Conservation (phyloP, 139 green algal genomes). For the Volvox africanus region DNA sequence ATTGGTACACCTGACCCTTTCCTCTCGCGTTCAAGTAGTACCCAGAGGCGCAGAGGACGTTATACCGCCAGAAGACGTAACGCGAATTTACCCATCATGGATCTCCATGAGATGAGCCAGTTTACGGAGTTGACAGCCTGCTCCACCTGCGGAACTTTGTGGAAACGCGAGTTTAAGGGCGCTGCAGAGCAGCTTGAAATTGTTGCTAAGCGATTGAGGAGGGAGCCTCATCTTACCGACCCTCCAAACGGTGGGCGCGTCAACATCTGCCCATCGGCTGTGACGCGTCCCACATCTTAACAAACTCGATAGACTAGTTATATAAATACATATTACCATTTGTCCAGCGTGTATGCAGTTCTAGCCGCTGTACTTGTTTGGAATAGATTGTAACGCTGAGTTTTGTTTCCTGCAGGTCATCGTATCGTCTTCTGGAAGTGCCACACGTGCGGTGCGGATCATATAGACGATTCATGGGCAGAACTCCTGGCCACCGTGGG, state of each 20-base stretch:
- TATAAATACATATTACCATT: neutral
- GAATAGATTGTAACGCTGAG: neutral
- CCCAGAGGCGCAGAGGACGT: too few species aligned
- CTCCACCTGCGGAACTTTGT: conserved; percentile 19
- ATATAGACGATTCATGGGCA: conserved; percentile 21
- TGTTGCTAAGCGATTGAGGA: conserved; percentile 16
- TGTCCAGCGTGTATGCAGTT: neutral
- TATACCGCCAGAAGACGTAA: too few species aligned
- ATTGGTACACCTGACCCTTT: too few species aligned
- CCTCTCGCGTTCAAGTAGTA: too few species aligned
- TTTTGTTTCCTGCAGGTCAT: conserved; percentile 5
- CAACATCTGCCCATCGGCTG: too few species aligned
- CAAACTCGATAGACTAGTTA: too few species aligned
- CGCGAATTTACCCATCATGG: neutral
- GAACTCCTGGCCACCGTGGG: conserved; percentile 13
- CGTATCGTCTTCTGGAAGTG: conserved; percentile 40
- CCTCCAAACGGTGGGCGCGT: conserved; percentile 29
- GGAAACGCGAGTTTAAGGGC: conserved; percentile 28
- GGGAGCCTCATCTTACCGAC: conserved; percentile 6
- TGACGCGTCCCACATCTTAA: too few species aligned
- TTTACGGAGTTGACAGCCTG: conserved; percentile 34
- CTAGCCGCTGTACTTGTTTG: neutral
- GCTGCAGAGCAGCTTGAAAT: conserved; percentile 4
- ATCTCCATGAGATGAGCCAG: neutral
- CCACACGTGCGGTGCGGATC: conserved; percentile 31